Evolutionary conservation across 73 alveolate species (phyloP).

Genomic region (Uronychia setigera): DNA sequence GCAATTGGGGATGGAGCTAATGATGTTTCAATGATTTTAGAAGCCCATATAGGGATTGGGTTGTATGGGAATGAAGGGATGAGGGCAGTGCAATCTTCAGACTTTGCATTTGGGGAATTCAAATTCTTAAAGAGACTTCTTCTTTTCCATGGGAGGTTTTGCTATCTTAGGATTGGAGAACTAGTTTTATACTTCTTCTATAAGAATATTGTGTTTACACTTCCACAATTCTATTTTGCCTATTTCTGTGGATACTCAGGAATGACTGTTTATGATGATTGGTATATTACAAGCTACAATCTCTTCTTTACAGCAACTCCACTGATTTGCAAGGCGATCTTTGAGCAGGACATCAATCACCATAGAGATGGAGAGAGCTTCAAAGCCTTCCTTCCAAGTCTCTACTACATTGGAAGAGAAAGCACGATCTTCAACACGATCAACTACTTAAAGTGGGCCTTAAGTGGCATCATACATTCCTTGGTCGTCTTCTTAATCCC

Average conservation of each 20-base stretch:
- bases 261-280: slow-evolving; percentile 92
- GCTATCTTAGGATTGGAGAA: slow-evolving; percentile 87
- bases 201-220: slow-evolving; percentile 93
- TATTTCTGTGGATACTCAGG: slow-evolving; percentile 85
- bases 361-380: slow-evolving; percentile 45
- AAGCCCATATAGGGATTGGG: slow-evolving; percentile 94
- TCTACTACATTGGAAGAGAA: slow-evolving; percentile 69
- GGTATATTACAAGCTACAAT: slow-evolving; percentile 66
- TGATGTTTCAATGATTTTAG: slow-evolving; percentile 93
- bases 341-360: slow-evolving; percentile 61
- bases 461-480: slow-evolving; percentile 57
- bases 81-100: slow-evolving; percentile 94
- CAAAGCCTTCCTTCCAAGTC: slow-evolving; percentile 39
- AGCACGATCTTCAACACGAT: slow-evolving; percentile 55
- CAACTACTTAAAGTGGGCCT: slow-evolving; percentile 58
- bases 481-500: slow-evolving; percentile 57
- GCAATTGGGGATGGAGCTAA: slow-evolving; percentile 96
- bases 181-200: slow-evolving; percentile 92
- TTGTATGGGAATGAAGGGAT: slow-evolving; percentile 97
- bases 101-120: slow-evolving; percentile 95
- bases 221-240: slow-evolving; percentile 90
- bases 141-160: slow-evolving; percentile 92
- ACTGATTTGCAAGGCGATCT: slow-evolving; percentile 13
- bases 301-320: slow-evolving; percentile 44
- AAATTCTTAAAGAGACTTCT: slow-evolving; percentile 83